Conservation (phyloP, 768 basidiomycete species). For the Hydnum rufescens region DNA sequence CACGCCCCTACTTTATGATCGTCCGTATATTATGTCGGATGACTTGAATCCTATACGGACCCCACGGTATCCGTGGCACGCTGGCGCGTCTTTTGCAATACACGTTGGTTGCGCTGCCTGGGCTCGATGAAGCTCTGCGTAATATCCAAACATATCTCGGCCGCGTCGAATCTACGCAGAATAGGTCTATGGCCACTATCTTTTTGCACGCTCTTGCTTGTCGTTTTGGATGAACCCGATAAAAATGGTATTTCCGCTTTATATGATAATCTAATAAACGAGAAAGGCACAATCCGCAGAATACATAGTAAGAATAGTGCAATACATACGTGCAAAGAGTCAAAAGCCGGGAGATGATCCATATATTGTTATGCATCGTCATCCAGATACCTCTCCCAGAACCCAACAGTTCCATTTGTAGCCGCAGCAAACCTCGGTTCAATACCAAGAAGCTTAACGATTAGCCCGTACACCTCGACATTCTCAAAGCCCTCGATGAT, state of each 20-base stretch:
- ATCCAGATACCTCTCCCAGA: constrained; percentile 65
- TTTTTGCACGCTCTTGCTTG: too few species aligned
- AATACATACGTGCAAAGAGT: too few species aligned
- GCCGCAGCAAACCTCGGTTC: constrained; percentile 29
- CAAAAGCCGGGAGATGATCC: too few species aligned
- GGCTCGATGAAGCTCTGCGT: constrained; percentile 69
- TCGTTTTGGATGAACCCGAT: too few species aligned
- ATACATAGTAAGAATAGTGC: too few species aligned
- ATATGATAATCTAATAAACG: too few species aligned
- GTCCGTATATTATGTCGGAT: constrained; percentile 79
- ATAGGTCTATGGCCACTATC: constrained; percentile 53
- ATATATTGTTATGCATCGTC: not conserved
- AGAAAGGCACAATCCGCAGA: too few species aligned
- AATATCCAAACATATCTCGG: constrained; percentile 73
- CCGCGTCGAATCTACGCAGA: constrained; percentile 50
- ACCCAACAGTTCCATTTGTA: constrained; percentile 61
- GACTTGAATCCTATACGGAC: constrained; percentile 61
- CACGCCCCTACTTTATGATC: too few species aligned
- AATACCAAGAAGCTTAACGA: constrained; percentile 54
- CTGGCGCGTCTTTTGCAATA: constrained; percentile 71
- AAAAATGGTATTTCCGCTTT: too few species aligned
- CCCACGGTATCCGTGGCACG: constrained; percentile 67
- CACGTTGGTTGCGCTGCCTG: constrained; percentile 71
- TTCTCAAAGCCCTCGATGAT: constrained; percentile 73
- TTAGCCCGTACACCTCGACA: constrained; percentile 67